Conservation (phyloP, 2,329 filamentous ascomycete genomes). For the Aureobasidium sp. region DNA sequence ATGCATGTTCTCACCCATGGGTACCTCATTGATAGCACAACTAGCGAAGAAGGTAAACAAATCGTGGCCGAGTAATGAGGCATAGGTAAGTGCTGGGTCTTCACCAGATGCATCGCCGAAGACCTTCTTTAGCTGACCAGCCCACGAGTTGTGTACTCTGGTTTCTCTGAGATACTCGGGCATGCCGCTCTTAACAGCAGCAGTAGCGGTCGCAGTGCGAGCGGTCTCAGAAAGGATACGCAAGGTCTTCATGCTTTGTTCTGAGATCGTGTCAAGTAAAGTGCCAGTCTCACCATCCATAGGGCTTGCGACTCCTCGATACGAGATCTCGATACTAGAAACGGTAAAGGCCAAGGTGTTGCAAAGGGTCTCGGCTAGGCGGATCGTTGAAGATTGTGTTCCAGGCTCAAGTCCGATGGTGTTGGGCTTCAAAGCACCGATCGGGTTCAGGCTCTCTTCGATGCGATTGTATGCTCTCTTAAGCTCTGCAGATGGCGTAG, state of each 20-base stretch:
- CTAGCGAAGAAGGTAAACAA: conserved; percentile 72
- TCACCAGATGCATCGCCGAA: conserved; percentile 32
- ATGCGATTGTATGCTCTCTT: conserved; percentile 50
- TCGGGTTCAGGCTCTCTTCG: conserved; percentile 35
- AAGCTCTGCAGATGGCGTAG: conserved; percentile 29
- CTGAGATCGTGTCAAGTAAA: conserved; percentile 74
- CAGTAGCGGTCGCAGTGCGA: conserved; percentile 13
- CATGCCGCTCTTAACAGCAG: background rate
- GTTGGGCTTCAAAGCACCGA: conserved; percentile 1
- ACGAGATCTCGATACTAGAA: conserved; percentile 81
- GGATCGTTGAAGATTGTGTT: conserved; percentile 4
- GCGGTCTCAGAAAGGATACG: conserved; percentile 77
- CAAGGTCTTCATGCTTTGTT: conserved; percentile 76
- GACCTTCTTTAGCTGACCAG: conserved; percentile 1
- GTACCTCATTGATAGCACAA: conserved; percentile 53
- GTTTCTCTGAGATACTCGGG: conserved; percentile 7
- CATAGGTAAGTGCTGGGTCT: conserved; percentile 19
- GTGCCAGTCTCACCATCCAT: conserved; percentile 64
- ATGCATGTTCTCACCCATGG: conserved; percentile 60
- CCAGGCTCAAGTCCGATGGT: conserved; percentile 7
- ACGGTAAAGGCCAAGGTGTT: conserved; percentile 57
- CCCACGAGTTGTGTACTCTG: conserved; percentile 9
- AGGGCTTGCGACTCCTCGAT: conserved; percentile 64
- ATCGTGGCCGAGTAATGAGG: conserved; percentile 62
- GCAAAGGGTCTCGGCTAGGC: conserved; percentile 4